phyloP scores from a whole-genome alignment of 2,329 filamentous ascomycete species.

The Bimuria novae-zelandiae region DNA sequence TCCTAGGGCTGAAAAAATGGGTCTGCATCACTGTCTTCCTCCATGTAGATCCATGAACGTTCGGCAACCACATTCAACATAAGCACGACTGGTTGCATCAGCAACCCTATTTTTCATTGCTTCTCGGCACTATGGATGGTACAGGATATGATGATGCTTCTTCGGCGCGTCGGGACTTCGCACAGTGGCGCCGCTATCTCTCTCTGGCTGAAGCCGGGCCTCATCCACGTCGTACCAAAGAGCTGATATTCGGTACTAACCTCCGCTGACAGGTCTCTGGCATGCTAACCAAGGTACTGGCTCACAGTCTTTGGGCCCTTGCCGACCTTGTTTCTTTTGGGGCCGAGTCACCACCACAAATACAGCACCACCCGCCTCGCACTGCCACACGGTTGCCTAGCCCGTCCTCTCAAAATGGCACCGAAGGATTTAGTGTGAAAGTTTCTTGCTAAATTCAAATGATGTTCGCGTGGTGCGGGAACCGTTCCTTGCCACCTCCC shows the following conservation, averaged over 20 bases:
- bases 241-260: background rate
- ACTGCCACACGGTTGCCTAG: slow-evolving; percentile 12
- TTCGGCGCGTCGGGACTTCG: background rate
- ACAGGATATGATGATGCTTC: background rate
- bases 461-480: slow-evolving; percentile 1
- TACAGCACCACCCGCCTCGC: background rate
- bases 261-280: background rate
- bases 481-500: background rate
- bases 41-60: too few relatives aligned
- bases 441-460: background rate
- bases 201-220: background rate
- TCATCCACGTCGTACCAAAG: background rate
- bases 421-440: slow-evolving; percentile 5
- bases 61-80: too few relatives aligned
- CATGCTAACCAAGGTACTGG: background rate
- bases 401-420: background rate
- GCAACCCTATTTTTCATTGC: too few relatives aligned
- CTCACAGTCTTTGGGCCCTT: background rate
- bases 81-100: too few relatives aligned
- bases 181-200: background rate
- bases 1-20: slow-evolving; percentile 6
- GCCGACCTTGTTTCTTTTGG: background rate
- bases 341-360: background rate
- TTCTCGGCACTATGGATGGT: too few relatives aligned
- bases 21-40: background rate